Percentiles rank a stretch among this genome's conserved stretches.
Evolutionary conservation across 768 basidiomycete genomes (phyloP).

Genomic region (Terana coerulea): DNA sequence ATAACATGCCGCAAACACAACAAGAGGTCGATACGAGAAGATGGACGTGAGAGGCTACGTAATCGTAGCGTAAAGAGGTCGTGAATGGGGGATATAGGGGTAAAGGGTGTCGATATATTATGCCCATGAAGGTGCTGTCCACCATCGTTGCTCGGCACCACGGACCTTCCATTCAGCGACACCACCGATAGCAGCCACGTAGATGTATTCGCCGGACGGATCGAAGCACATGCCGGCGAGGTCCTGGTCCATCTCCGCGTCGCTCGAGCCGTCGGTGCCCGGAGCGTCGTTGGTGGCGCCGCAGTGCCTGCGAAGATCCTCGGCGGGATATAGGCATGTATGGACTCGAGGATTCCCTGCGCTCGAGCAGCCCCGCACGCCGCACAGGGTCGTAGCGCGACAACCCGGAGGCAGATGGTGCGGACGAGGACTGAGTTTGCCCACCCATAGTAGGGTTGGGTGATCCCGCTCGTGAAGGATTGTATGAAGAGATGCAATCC

Average conservation of each 20-base stretch:
- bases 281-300: conserved; percentile 11
- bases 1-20: no score
- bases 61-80: background rate
- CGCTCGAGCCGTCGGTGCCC: background rate
- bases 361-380: conserved; percentile 20
- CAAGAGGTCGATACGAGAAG: background rate
- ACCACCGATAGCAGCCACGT: conserved; percentile 60
- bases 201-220: conserved; percentile 61
- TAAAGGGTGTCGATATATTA: conserved; percentile 18
- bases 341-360: conserved; percentile 22
- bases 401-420: background rate
- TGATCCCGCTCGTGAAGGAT: conserved; percentile 45
- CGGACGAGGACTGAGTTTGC: conserved; percentile 13
- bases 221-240: conserved; percentile 75
- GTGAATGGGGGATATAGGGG: background rate
- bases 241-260: conserved; percentile 40
- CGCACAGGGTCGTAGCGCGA: conserved; percentile 19
- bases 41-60: background rate
- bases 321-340: conserved; percentile 15
- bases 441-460: conserved; percentile 20
- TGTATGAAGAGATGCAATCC: conserved; percentile 51
- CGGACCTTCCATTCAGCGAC: conserved; percentile 77
- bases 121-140: conserved; percentile 48
- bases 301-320: conserved; percentile 9
- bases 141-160: conserved; percentile 73